phyloP scores from a whole-genome alignment of 768 basidiomycete genomes.

The Auriscalpium vulgare region DNA sequence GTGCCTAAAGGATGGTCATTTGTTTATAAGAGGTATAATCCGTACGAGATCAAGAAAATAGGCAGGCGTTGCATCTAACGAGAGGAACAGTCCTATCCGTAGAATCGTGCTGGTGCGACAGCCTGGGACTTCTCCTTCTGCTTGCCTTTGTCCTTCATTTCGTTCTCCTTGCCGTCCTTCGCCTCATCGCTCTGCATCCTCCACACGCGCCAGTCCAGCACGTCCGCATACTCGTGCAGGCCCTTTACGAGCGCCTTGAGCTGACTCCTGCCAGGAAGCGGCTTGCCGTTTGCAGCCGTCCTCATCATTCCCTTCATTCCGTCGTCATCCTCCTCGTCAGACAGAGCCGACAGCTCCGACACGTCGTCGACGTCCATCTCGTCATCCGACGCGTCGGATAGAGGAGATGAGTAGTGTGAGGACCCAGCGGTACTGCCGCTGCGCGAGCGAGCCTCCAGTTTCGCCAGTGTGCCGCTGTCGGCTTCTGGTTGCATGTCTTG shows the following conservation, averaged over 20 bases:
- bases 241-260: slow-evolving; percentile 40
- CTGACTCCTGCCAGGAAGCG: slow-evolving; percentile 24
- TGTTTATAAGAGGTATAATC: too few species aligned
- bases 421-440: not conserved
- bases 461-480: not conserved
- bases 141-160: not conserved
- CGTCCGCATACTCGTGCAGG: slow-evolving; percentile 50
- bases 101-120: not conserved
- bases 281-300: slow-evolving; percentile 7
- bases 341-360: slow-evolving; percentile 9
- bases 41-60: too few species aligned
- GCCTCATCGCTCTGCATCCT: slow-evolving; percentile 24
- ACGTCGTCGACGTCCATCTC: slow-evolving; percentile 6
- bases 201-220: slow-evolving; percentile 50
- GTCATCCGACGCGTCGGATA: slow-evolving; percentile 12
- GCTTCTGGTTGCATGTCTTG: not conserved
- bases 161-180: slow-evolving; percentile 1
- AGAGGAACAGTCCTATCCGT: not conserved
- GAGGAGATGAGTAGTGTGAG: slow-evolving; percentile 12
- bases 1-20: too few species aligned
- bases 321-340: slow-evolving; percentile 14
- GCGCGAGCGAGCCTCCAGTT: not conserved
- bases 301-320: slow-evolving; percentile 6
- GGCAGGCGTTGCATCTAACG: not conserved
- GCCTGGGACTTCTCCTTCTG: slow-evolving; percentile 6